Evolutionary conservation across 495 filamentous ascomycete genomes (phyloP).

Genomic region (Hypoxylon crocopeplum): DNA sequence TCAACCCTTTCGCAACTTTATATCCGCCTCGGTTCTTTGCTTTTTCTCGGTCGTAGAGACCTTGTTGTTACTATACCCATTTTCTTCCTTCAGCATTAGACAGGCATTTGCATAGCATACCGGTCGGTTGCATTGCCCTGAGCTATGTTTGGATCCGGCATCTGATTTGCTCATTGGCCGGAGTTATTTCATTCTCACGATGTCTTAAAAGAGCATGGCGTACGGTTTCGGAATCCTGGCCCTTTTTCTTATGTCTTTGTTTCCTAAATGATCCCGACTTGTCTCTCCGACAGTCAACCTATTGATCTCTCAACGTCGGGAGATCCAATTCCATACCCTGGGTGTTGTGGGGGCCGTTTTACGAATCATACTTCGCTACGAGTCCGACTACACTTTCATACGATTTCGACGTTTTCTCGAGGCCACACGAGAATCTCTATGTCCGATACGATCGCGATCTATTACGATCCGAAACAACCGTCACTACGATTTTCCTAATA

Average conservation of each 20-base stretch:
- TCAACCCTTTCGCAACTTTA: background rate
- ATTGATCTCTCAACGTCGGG: background rate
- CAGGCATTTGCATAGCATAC: constrained; percentile 41
- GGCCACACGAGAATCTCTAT: constrained; percentile 21
- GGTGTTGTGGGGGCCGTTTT: background rate
- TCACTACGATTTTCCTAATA: constrained; percentile 20
- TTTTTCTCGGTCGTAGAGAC: constrained; percentile 13
- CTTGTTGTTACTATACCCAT: constrained; percentile 34
- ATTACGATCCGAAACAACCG: constrained; percentile 23
- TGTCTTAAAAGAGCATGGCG: constrained; percentile 38
- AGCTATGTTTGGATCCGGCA: constrained; percentile 40
- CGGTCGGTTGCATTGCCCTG: constrained; percentile 39
- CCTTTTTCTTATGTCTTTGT: constrained; percentile 11
- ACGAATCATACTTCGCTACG: constrained; percentile 29
- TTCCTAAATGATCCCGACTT: constrained; percentile 7
- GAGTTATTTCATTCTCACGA: constrained; percentile 13
- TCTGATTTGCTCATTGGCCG: constrained; percentile 30
- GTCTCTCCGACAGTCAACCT: constrained; percentile 6
- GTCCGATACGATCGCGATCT: constrained; percentile 30
- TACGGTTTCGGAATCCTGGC: constrained; percentile 18
- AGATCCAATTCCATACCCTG: constrained; percentile 10
- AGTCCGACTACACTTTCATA: constrained; percentile 18
- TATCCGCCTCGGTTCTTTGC: constrained; percentile 15
- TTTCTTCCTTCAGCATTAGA: constrained; percentile 36
- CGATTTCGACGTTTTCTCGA: constrained; percentile 29